phyloP scores from a whole-genome alignment of 2,329 filamentous ascomycete genomes.

The Trichoderma harzianum region DNA sequence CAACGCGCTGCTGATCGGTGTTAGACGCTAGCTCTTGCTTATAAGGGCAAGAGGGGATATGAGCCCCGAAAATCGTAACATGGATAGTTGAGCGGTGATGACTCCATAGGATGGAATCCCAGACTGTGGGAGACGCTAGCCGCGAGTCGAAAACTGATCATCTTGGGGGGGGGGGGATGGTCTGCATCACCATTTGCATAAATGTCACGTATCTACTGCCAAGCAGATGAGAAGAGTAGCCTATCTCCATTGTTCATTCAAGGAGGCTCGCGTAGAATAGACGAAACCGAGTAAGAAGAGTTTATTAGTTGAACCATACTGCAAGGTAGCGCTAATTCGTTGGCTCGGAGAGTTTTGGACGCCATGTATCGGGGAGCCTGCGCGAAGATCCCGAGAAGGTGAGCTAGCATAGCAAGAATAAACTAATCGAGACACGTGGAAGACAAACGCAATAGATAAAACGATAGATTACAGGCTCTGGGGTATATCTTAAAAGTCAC shows the following conservation, averaged over 20 bases:
- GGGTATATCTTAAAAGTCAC: not conserved
- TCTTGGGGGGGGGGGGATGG: too few relatives aligned
- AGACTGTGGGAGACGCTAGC: not conserved
- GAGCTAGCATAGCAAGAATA: not conserved
- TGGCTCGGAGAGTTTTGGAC: not conserved
- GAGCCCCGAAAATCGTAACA: not conserved
- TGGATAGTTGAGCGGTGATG: not conserved
- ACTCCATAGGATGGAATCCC: not conserved
- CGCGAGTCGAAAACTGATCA: not conserved
- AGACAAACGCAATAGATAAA: not conserved
- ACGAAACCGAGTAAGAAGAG: not conserved
- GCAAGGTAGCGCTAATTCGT: not conserved
- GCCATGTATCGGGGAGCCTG: not conserved
- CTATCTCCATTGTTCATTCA: fast-evolving
- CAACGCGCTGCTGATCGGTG: not conserved
- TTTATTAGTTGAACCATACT: not conserved
- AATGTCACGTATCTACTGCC: not conserved
- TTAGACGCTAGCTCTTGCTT: not conserved
- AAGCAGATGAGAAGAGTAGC: not conserved
- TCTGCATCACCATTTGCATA: not conserved
- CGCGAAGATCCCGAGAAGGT: not conserved
- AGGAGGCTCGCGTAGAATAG: not conserved
- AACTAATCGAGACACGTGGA: not conserved
- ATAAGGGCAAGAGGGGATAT: not conserved
- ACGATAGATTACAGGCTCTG: not conserved